Percentiles rank a stretch among this genome's conserved stretches.
phyloP scores from a whole-genome alignment of 1,284 basidiomycete species.

The Tilletiopsis washingtonensis region DNA sequence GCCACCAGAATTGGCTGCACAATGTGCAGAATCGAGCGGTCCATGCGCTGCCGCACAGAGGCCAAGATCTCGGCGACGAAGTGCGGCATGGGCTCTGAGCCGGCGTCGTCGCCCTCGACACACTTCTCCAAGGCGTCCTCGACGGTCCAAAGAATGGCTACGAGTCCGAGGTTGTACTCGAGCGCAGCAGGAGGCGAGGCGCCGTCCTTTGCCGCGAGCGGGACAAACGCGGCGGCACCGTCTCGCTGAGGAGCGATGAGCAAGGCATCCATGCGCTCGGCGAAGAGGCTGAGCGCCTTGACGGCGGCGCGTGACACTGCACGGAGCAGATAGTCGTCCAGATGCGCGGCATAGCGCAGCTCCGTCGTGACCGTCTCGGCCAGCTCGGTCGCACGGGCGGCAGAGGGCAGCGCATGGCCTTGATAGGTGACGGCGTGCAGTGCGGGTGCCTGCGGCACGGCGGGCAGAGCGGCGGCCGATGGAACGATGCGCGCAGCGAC shows the following conservation, averaged over 20 bases:
- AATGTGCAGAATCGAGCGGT: slow-evolving; percentile 43
- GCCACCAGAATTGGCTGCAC: slow-evolving; percentile 38
- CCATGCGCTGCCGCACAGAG: slow-evolving; percentile 43
- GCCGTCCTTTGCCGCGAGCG: slow-evolving; percentile 29
- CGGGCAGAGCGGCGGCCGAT: slow-evolving; percentile 21
- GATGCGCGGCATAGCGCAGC: slow-evolving; percentile 31
- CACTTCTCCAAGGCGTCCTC: slow-evolving; percentile 44
- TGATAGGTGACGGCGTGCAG: slow-evolving; percentile 26
- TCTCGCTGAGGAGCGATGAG: slow-evolving; percentile 34
- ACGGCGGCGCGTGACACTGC: slow-evolving; percentile 42
- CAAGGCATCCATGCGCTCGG: slow-evolving; percentile 40
- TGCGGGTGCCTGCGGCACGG: slow-evolving; percentile 7
- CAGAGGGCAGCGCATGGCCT: slow-evolving; percentile 31
- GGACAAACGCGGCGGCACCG: slow-evolving; percentile 24
- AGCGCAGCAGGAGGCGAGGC: slow-evolving; percentile 29
- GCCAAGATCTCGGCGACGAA: slow-evolving; percentile 45
- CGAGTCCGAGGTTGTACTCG: slow-evolving; percentile 44
- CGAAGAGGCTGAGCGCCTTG: slow-evolving; percentile 44
- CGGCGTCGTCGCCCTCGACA: slow-evolving; percentile 32
- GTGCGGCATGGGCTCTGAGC: slow-evolving; percentile 26
- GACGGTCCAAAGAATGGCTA: slow-evolving; percentile 42
- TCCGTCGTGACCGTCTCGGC: slow-evolving; percentile 36
- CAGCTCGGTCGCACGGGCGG: slow-evolving; percentile 34
- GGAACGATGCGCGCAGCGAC: no score
- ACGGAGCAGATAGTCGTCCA: slow-evolving; percentile 42